Evolutionary conservation across 768 basidiomycete genomes (phyloP), one percentile per base, ranked within the genome.

Genomic region (Termitomyces eurrhizus): DNA sequence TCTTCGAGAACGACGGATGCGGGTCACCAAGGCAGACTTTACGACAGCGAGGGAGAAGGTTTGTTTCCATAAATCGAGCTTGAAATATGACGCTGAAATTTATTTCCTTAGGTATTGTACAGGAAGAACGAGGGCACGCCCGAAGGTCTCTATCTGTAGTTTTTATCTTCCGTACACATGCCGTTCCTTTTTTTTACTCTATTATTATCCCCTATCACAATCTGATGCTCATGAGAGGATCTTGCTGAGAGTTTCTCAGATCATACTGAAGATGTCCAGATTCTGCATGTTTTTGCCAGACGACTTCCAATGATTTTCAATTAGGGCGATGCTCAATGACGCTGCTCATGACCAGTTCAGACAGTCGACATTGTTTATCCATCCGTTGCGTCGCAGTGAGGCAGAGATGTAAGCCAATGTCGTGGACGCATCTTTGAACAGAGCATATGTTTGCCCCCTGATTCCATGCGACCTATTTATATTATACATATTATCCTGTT

Each of bases 51-150:
- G 95, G 71, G 96, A 98, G 80, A 97, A 97, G 87, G 95, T 93
- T 66, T 36, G 78, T 66, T 32, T n/a, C 4, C 35, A 33, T 35
- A n/a, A 26, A 42, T 37, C 14, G 7, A 60, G 12, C 16, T 50
- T 7, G 58, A 45, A 53, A 49, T 50, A 32, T 51, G 46, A 52
- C 60, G 24, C 59, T 60, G 32, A 58, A 59, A 48, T 58, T 56
- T 45, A 52, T 61, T 65, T 35, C 13, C 65, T 21, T 63, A 91
- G 88, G 86, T 93, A 14, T 71, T 99, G 51, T 96, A 98, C 77
- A 84, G 92, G 75, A 99, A 99, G 88, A 95, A 95, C 74, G 97
- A 98, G 78, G 94, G 92, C 65, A 94, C 93, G 33, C 92, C 93
- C 1, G 93, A 94, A 69, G 92, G 92, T 53, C 79, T 93, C 59